phyloP scores from a whole-genome alignment of 2,329 filamentous ascomycete species.

The Fragosphaeria purpurea region DNA sequence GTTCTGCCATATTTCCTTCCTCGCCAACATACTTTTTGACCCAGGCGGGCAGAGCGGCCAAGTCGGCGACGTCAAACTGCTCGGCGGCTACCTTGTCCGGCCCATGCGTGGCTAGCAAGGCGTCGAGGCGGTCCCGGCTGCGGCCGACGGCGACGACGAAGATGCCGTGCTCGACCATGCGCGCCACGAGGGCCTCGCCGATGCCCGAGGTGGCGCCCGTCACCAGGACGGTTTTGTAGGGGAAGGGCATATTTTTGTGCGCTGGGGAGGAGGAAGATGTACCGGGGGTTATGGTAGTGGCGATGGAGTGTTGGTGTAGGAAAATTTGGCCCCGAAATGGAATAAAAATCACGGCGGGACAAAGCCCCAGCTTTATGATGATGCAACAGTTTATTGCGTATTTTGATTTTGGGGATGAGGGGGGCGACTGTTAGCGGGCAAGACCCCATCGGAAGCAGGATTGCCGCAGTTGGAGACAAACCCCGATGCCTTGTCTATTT shows the following conservation, averaged over 20 bases:
- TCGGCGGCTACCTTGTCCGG: conserved; percentile 28
- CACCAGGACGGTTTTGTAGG: conserved; percentile 45
- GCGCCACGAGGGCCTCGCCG: conserved; percentile 34
- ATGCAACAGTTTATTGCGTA: no score
- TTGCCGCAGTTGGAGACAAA: no score
- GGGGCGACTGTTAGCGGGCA: no score
- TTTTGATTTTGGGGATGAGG: no score
- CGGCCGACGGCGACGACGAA: conserved; percentile 46
- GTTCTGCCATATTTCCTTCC: background rate
- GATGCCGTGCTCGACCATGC: conserved; percentile 32
- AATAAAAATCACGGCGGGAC: no score
- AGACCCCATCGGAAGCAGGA: no score
- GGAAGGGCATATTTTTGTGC: conserved; percentile 34
- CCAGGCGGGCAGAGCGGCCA: conserved; percentile 31
- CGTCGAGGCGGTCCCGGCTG: conserved; percentile 37
- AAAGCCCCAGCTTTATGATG: no score
- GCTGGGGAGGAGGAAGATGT: no score
- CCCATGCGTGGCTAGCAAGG: conserved; percentile 35
- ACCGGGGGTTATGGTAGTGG: no score
- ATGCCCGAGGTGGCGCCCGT: conserved; percentile 47
- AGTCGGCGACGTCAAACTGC: conserved; percentile 36
- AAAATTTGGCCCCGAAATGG: no score
- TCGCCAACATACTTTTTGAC: conserved; percentile 22
- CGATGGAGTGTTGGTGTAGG: no score
- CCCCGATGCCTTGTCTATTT: no score